phyloP scores from a whole-genome alignment of 805 yeast genomes.

The Starmerella floris region DNA sequence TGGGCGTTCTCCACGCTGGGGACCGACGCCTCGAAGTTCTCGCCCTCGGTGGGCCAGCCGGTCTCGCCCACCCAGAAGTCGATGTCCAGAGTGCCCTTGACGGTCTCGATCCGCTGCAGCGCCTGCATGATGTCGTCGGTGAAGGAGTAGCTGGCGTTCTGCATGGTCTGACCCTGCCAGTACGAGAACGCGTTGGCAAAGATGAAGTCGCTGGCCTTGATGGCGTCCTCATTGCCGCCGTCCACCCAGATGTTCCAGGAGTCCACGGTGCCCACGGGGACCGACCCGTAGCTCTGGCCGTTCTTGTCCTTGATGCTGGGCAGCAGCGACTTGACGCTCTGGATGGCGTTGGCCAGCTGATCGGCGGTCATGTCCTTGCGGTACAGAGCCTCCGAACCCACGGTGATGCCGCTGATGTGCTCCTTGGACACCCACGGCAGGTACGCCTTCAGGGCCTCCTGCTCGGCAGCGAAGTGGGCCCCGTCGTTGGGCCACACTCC shows the following conservation, averaged over 20 bases:
- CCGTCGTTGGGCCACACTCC: slow-evolving; percentile 95
- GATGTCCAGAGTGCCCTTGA: slow-evolving; percentile 81
- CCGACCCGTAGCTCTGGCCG: slow-evolving; percentile 59
- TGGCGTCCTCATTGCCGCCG: slow-evolving; percentile 55
- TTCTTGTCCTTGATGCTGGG: slow-evolving; percentile 56
- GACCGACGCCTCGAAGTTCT: slow-evolving; percentile 47
- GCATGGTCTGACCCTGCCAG: slow-evolving; percentile 93
- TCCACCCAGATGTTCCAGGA: slow-evolving; percentile 90
- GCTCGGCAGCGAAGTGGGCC: slow-evolving; percentile 60
- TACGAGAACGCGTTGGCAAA: slow-evolving; percentile 94
- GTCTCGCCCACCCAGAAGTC: slow-evolving; percentile 95
- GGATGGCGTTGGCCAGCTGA: slow-evolving; percentile 56
- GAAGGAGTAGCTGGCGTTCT: slow-evolving; percentile 79
- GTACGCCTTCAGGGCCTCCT: slow-evolving; percentile 52
- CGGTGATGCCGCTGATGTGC: slow-evolving; percentile 64
- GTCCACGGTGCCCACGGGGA: slow-evolving; percentile 85
- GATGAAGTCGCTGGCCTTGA: slow-evolving; percentile 69
- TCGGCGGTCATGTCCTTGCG: slow-evolving; percentile 72
- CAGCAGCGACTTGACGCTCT: slow-evolving; percentile 46
- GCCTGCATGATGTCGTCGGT: slow-evolving; percentile 97
- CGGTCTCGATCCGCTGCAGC: slow-evolving; percentile 69
- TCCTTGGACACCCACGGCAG: slow-evolving; percentile 52
- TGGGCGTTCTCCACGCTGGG: slow-evolving; percentile 68
- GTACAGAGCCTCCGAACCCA: slow-evolving; percentile 93
- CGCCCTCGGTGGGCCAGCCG: slow-evolving; percentile 91